Conservation (phyloP, 139 green algal species). For the Closterium sp. region DNA sequence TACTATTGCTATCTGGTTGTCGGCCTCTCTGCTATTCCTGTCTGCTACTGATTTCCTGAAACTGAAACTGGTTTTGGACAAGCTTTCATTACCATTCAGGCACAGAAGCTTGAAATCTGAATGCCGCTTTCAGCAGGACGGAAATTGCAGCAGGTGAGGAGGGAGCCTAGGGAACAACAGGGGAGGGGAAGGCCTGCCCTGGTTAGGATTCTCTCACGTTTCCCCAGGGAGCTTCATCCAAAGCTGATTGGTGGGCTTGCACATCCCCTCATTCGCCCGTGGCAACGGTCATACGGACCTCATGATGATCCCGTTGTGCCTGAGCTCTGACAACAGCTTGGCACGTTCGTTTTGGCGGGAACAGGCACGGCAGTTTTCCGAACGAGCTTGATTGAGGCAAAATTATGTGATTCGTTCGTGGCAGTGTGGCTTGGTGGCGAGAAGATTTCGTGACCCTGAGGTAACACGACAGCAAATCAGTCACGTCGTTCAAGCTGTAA, state of each 20-base stretch:
- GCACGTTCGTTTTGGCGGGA: not conserved
- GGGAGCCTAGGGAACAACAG: too few relatives aligned
- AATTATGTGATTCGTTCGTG: not conserved
- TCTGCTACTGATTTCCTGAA: too few relatives aligned
- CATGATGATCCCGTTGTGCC: not conserved
- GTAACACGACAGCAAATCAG: not conserved
- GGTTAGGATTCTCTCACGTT: not conserved
- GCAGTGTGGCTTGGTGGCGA: not conserved
- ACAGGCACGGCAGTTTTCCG: not conserved
- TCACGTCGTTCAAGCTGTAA: not conserved
- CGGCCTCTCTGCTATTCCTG: too few relatives aligned
- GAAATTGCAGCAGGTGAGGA: too few relatives aligned
- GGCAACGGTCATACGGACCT: not conserved
- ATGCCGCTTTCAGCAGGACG: too few relatives aligned
- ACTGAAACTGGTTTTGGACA: too few relatives aligned
- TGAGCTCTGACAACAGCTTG: not conserved
- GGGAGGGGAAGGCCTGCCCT: too few relatives aligned
- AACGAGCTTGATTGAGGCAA: not conserved
- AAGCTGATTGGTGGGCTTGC: not conserved
- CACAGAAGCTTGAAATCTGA: too few relatives aligned
- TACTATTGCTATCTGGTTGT: too few relatives aligned
- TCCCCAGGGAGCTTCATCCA: not conserved
- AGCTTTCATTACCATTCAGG: too few relatives aligned
- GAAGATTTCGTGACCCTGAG: not conserved
- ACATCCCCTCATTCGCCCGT: not conserved